Conservation (phyloP, 208 protist genomes). For the Herpetomonas tarakana region DNA sequence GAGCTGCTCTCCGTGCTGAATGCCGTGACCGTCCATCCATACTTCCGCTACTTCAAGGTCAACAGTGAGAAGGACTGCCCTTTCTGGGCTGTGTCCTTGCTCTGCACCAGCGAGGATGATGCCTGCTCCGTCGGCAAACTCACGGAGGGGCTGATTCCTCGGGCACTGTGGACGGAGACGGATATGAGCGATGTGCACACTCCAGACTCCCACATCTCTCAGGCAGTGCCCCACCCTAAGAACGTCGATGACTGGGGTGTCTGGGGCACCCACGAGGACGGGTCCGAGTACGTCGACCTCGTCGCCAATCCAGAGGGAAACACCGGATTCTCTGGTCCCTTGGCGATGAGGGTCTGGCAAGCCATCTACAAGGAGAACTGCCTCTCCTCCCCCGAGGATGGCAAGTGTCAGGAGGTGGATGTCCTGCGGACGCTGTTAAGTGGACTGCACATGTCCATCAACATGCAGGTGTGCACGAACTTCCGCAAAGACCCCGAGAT, state of each 20-base stretch:
- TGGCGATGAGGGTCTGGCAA: conserved; percentile 73
- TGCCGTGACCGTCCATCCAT: conserved; percentile 60
- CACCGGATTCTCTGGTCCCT: conserved; percentile 79
- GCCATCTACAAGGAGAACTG: conserved; percentile 89
- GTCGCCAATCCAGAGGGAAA: conserved; percentile 80
- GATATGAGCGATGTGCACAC: conserved; percentile 80
- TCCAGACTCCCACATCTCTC: conserved; percentile 27
- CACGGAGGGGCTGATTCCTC: conserved; percentile 66
- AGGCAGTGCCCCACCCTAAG: conserved; percentile 14
- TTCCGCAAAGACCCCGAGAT: conserved; percentile 71
- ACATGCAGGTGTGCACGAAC: conserved; percentile 80
- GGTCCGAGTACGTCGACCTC: conserved; percentile 77
- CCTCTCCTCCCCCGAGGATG: conserved; percentile 22
- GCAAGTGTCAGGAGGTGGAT: conserved; percentile 48
- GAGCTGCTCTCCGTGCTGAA: conserved; percentile 57
- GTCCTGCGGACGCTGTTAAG: conserved; percentile 74
- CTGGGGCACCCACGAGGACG: conserved; percentile 38
- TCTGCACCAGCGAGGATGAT: conserved; percentile 77
- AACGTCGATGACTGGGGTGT: conserved; percentile 61
- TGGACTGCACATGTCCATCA: conserved; percentile 88
- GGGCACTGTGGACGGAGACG: conserved; percentile 39
- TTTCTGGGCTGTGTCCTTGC: conserved; percentile 80
- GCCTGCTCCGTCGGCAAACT: conserved; percentile 81
- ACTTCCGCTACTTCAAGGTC: conserved; percentile 90
- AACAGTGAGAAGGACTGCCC: conserved; percentile 79